These are phyloP conservation scores for Coleophoma cylindrospora DNA, from an alignment of 2,329 filamentous ascomycete genomes.

Conservation along the genomic window DNA sequence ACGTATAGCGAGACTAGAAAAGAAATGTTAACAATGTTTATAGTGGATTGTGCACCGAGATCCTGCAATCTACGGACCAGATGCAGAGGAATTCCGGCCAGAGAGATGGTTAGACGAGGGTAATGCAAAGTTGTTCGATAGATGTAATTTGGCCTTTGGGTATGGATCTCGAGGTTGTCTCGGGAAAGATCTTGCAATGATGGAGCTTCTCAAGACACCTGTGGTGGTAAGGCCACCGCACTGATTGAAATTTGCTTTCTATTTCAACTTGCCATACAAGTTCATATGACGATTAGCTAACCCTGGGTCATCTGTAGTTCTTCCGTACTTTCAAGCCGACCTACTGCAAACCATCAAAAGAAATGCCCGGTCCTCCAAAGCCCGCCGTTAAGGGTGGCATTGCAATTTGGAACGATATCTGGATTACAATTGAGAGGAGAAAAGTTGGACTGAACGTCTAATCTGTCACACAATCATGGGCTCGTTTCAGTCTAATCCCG, in stretches of 20 bases:
- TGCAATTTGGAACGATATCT: not conserved
- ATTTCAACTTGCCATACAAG: too few species aligned
- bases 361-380: not conserved
- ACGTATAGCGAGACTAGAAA: too few species aligned
- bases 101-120: constrained; percentile 56
- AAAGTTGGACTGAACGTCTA: not conserved
- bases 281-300: too few species aligned
- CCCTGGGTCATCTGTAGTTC: not conserved
- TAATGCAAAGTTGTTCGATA: constrained; percentile 57
- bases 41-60: constrained; percentile 64
- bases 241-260: not conserved
- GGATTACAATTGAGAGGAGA: not conserved
- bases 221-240: not conserved
- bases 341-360: not conserved
- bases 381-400: not conserved
- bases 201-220: constrained; percentile 51
- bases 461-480: too few species aligned
- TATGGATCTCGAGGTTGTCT: constrained; percentile 63
- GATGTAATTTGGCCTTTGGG: constrained; percentile 63
- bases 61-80: constrained; percentile 58
- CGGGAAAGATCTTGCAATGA: constrained; percentile 56
- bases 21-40: too few species aligned
- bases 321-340: not conserved
- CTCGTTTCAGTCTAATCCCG: too few species aligned
- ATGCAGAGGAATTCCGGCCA: constrained; percentile 59